Evolutionary conservation across 805 yeast genomes (phyloP), one percentile per base, ranked within the genome.

Genomic region (Monosporozyma aquatica): DNA sequence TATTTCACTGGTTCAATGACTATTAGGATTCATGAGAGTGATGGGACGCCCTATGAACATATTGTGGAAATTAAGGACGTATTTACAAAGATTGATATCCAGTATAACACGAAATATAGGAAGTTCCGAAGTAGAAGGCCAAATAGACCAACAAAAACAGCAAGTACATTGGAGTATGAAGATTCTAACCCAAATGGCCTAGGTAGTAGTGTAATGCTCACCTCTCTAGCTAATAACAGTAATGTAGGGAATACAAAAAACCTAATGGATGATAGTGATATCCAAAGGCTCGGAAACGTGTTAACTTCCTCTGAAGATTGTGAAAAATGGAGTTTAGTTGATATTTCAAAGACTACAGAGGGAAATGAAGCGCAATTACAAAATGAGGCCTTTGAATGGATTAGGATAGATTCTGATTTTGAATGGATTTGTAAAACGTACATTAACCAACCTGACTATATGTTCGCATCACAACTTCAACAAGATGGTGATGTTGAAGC

Each of bases 11-110:
- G 99, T 0, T 96, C 97, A 0, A 86, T 92, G 84, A 92, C 99
- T 0, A 85, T 92, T 28, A 70, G 98, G 54, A 89, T 92, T 28
- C 98, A 92, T 58, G 99, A 92, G 56, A 94, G 96, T 0, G 97
- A 92, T 61, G 98, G 98, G 7, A 87, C 97, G 0, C 98, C 99
- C 0, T 92, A 92, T 57, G 99, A 92, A 56, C 99, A 92, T 59
- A 90, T 92, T 38, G 95, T 92, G 18, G 94, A 87, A 50, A 67
- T 92, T 41, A 85, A 87, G 52, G 97, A 90, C 35, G 75, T 78
- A 1, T 78, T 80, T 50, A 85, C 95, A 0, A 87, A 85, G 56
- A 68, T 92, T 36, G 98, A 92, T 56, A 87, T 92, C 38, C 97
- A 87, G 57, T 92, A 92, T 64, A 92, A 92, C 62, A 87, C 97